Evolutionary conservation across 192 early-diverging fungal species (phyloP), one percentile per base, ranked within the genome.

Genomic region (Podila minutissima): DNA sequence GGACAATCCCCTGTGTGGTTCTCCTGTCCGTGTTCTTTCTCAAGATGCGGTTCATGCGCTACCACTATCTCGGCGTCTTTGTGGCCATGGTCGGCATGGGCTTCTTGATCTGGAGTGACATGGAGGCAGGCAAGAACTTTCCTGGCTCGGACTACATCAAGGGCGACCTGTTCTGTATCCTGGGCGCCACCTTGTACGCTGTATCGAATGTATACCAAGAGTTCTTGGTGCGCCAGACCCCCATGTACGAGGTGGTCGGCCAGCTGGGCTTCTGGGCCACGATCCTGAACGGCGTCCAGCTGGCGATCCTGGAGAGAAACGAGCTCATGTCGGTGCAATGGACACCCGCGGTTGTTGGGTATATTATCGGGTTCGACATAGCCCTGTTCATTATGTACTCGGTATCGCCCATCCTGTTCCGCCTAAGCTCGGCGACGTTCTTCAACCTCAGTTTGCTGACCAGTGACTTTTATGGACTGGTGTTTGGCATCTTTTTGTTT

Each of bases 371-470:
- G 1, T 95, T 89, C 58, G 92, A 89, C 17, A 74, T 90, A 32
- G 89, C 88, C 22, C 89, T 94, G 89, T 92, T 94, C 85, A 71
- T 86, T 26, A 71, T 95, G 29, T 95, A 95, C 67, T 86, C 91
- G 24, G 60, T 91, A 19, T 87, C 90, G 1, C 94, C 94, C n/a
- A 83, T 91, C 65, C 66, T 95, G 59, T 93, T 95, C 85, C 85
- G 92, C 11, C 51, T 90, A 61, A 86, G 90, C 64, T 92, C 91
- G 38, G 93, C 94, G 1, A 87, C 91, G 28, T 89, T 94, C 64
- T 95, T 93, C 83, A 95, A 95, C 69, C 68, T 95, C 65, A 91
- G 91, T 31, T 82, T 95, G 15, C 82, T 95, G 69, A 93, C 94
- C 9, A 91, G 90, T 69, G 93, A 95, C 78, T 94, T 95, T 67